Conservation (phyloP, 2,329 filamentous ascomycete genomes). For the Fusarium humuli region DNA sequence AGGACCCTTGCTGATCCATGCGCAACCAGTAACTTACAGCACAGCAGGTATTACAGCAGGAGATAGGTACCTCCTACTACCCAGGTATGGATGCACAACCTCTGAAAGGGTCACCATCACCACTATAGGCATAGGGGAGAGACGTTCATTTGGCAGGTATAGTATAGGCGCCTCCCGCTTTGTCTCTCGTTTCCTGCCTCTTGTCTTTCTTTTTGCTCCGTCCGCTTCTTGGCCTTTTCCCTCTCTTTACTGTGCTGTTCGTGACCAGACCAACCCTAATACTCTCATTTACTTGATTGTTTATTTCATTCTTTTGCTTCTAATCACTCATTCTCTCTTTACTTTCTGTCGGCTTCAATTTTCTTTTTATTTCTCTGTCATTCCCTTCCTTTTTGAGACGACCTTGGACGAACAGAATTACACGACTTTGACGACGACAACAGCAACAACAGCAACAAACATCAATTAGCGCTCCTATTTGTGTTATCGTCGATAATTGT, state of each 20-base stretch:
- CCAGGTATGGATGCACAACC: conserved; percentile 4
- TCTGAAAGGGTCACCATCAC: conserved; percentile 30
- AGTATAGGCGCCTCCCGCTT: conserved; percentile 34
- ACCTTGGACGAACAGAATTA: conserved; percentile 30
- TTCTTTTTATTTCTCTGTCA: conserved; percentile 15
- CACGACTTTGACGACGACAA: conserved; percentile 40
- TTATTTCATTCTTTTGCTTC: conserved; percentile 26
- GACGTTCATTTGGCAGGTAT: conserved; percentile 34
- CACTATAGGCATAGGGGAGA: conserved; percentile 1
- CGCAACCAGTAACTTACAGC: background rate
- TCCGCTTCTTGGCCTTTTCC: conserved; percentile 20
- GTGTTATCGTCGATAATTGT: conserved; percentile 44
- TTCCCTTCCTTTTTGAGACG: conserved; percentile 26
- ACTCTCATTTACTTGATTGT: conserved; percentile 26
- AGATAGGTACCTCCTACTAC: background rate
- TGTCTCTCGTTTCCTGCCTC: conserved; percentile 26
- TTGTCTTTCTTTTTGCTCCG: conserved; percentile 31
- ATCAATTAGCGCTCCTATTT: conserved; percentile 35
- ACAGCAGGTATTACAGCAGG: background rate
- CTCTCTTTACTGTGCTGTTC: conserved; percentile 8
- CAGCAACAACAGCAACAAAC: background rate
- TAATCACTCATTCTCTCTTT: conserved; percentile 9
- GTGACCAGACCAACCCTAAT: conserved; percentile 33
- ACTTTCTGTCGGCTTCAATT: conserved; percentile 15
- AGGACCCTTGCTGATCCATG: conserved; percentile 27